phyloP scores from a whole-genome alignment of 495 filamentous ascomycete genomes.

The Echria macrotheca region DNA sequence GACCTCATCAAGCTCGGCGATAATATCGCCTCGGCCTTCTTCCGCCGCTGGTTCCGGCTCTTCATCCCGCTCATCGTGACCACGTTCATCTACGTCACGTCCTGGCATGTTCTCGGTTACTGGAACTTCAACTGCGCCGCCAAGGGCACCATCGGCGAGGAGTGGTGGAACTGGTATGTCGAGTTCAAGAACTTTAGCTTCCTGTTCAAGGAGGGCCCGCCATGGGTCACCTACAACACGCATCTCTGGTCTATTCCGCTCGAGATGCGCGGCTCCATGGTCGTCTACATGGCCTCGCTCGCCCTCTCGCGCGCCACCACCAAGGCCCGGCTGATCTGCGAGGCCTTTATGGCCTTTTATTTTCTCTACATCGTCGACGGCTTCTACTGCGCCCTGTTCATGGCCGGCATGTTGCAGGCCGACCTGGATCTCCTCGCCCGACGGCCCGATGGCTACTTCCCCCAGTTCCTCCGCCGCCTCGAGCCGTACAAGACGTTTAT shows the following conservation, averaged over 20 bases:
- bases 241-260: constrained; percentile 42
- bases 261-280: constrained; percentile 38
- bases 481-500: constrained; percentile 42
- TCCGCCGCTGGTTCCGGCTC: constrained; percentile 32
- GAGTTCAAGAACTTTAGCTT: constrained; percentile 58
- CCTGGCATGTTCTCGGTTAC: constrained; percentile 46
- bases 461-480: constrained; percentile 29
- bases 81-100: constrained; percentile 44
- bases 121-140: constrained; percentile 30
- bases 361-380: constrained; percentile 47
- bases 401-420: constrained; percentile 44
- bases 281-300: constrained; percentile 41
- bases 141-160: constrained; percentile 35
- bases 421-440: constrained; percentile 43
- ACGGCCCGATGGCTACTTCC: constrained; percentile 33
- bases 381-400: constrained; percentile 41
- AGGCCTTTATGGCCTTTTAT: constrained; percentile 29
- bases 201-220: constrained; percentile 37
- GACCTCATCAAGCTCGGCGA: constrained; percentile 27
- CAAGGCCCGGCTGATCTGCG: constrained; percentile 30
- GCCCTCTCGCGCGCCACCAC: constrained; percentile 36
- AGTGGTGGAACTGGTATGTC: constrained; percentile 49
- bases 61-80: constrained; percentile 37
- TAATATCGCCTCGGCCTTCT: constrained; percentile 29
- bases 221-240: constrained; percentile 33